Evolutionary conservation across 1,284 basidiomycete genomes (phyloP).

Genomic region (Cerrena zonata): DNA sequence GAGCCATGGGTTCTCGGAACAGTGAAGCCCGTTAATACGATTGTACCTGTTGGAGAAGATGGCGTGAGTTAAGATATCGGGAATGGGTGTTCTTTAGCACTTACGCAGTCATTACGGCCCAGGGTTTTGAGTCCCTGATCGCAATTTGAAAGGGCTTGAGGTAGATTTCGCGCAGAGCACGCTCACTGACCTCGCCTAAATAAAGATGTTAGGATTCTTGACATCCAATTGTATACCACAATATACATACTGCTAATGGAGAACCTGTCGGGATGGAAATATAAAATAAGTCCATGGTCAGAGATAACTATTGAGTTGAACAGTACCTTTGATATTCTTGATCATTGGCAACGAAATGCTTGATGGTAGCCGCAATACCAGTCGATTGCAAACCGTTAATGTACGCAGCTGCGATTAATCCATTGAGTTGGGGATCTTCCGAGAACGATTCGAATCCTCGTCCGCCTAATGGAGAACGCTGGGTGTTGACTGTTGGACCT

Average conservation of each 20-base stretch:
- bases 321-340: constrained; percentile 43
- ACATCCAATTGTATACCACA: constrained; percentile 43
- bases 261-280: constrained; percentile 35
- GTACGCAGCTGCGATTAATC: constrained; percentile 58
- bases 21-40: constrained; percentile 62
- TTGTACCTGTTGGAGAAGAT: constrained; percentile 40
- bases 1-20: constrained; percentile 54
- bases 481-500: constrained; percentile 52
- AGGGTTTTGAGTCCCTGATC: constrained; percentile 58
- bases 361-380: constrained; percentile 62
- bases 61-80: neutral
- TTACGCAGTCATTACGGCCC: constrained; percentile 65
- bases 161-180: constrained; percentile 75
- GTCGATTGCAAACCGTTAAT: constrained; percentile 63
- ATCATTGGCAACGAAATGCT: constrained; percentile 58
- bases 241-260: constrained; percentile 41
- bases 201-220: constrained; percentile 25
- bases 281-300: too few relatives aligned
- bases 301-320: neutral
- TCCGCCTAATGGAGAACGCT: constrained; percentile 58
- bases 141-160: constrained; percentile 67
- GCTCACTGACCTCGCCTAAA: constrained; percentile 55
- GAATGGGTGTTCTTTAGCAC: constrained; percentile 17
- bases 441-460: constrained; percentile 64
- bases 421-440: constrained; percentile 69